A percentile compares a stretch with the other conserved stretches of the same genome.
These are phyloP conservation scores for Cyanodermella asteris DNA, from an alignment of 2,329 filamentous ascomycete species.

Conservation along the genomic window DNA sequence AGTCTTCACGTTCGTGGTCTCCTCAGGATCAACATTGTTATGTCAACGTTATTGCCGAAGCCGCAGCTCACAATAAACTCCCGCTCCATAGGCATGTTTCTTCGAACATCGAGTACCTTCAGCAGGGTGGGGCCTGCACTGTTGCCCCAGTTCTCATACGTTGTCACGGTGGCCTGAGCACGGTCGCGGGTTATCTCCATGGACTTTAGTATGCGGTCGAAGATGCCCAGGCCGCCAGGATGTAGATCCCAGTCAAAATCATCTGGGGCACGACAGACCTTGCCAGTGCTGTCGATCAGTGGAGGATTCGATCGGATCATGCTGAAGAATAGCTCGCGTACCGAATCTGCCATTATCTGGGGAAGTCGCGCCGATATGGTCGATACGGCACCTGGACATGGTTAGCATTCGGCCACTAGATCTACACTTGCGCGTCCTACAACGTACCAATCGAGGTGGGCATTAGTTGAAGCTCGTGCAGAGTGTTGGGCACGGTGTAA, in stretches of 20 bases:
- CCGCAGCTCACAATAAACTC: conserved; percentile 5
- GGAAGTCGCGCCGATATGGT: conserved; percentile 1
- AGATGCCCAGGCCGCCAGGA: conserved; percentile 5
- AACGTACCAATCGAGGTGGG: neutral
- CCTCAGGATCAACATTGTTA: conserved; percentile 6
- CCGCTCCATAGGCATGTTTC: conserved; percentile 5
- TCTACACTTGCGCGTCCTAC: neutral
- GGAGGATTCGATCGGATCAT: neutral
- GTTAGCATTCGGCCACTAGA: neutral
- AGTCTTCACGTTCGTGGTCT: too few species aligned
- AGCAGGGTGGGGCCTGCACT: conserved; percentile 4
- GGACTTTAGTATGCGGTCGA: conserved; percentile 3
- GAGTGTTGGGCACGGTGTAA: conserved; percentile 1
- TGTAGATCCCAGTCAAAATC: conserved; percentile 8
- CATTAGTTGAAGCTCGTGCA: neutral
- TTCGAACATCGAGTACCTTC: conserved; percentile 5
- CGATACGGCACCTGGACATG: conserved; percentile 1
- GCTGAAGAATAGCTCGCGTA: conserved; percentile 1
- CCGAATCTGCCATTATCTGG: conserved; percentile 1
- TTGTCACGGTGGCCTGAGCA: conserved; percentile 4
- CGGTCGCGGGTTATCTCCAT: conserved; percentile 5
- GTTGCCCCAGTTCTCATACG: conserved; percentile 6
- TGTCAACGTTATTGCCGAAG: conserved; percentile 5
- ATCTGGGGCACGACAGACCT: neutral
- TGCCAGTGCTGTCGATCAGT: neutral